Base-by-base conservation (phyloP, 768 basidiomycete genomes). In the Suillus sp. region DNA sequence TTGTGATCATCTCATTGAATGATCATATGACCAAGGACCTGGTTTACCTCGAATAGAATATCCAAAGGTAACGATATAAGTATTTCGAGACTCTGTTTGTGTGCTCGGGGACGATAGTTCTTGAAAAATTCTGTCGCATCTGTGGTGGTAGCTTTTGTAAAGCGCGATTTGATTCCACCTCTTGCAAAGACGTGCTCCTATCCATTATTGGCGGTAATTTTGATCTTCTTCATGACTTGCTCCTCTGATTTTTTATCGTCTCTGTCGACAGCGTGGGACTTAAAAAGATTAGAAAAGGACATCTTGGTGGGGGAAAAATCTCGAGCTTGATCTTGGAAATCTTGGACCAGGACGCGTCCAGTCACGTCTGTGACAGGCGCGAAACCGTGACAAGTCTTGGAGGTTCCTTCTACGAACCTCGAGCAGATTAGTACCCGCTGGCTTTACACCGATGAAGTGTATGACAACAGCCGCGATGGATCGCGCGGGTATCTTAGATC, bases 31-130 rank as follows among this genome's bases (percentile, higher is more conserved):
- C 32, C 62, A 43, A 10, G 73, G 58, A 60, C 62, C 59, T 18
- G 59, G 68, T 59, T 69, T 69, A 3, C 61, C 67, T 9, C 69
- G 68, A 60, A 70, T 25, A 69, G 67, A 50, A 72, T 62, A 16
- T 69, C 71, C 4, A 45, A 30, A 4, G 73, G 68, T 35, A 66
- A 66, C 10, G 65, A 65, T 20, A 72, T 69, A 30, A 74, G 60
- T 5, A 60, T 65, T 38, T 51, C 37, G 9, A 66, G 62, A 53
- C 67, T 69, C 32, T 30, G 27, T 35, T 70, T 63, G 13, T 18
- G 22, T 60, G 35, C 27, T 25, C 56, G 37, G 1, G n/a, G 37
- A 38, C 56, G 56, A 25, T 37, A 10, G 38, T 3, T 48, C 38
- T 38, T 38, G 37, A 38, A 13, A 10, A 14, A 18, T n/a, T 48